Evolutionary conservation across 495 filamentous ascomycete species (phyloP).

Genomic region (Podospora didyma): DNA sequence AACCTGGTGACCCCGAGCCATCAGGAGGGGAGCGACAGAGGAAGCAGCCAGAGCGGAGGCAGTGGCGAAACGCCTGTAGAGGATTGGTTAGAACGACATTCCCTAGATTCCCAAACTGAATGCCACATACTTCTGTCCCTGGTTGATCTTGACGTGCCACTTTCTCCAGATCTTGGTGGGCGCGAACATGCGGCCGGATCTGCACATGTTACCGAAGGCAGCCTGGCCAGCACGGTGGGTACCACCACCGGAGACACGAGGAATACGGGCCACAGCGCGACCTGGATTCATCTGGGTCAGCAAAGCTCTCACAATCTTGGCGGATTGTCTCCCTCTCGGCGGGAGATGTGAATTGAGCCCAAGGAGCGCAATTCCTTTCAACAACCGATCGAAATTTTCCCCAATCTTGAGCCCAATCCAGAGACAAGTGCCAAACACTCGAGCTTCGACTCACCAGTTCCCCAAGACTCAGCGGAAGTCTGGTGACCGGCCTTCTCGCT

Average conservation of each 20-base stretch:
- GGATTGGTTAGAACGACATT: slow-evolving; percentile 6
- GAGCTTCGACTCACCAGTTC: slow-evolving; percentile 78
- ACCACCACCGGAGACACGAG: slow-evolving; percentile 99
- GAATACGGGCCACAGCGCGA: slow-evolving; percentile 99
- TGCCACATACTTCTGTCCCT: slow-evolving; percentile 77
- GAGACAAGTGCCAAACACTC: neutral
- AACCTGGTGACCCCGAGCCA: slow-evolving; percentile 96
- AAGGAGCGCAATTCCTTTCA: slow-evolving; percentile 3
- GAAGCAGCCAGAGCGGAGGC: slow-evolving; percentile 95
- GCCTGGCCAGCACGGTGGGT: slow-evolving; percentile 99
- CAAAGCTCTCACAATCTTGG: neutral
- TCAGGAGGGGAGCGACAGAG: slow-evolving; percentile 85
- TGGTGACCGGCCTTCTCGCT: slow-evolving; percentile 99
- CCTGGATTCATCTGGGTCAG: slow-evolving; percentile 46
- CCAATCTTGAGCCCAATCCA: neutral
- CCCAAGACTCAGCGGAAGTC: slow-evolving; percentile 99
- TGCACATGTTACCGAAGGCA: slow-evolving; percentile 99
- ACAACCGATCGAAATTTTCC: neutral
- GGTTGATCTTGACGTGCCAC: slow-evolving; percentile 99
- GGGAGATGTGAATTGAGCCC: neutral
- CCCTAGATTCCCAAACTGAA: neutral
- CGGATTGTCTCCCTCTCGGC: neutral
- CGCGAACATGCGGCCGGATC: slow-evolving; percentile 99
- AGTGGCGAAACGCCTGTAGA: slow-evolving; percentile 84
- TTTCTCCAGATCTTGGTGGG: slow-evolving; percentile 99